These are phyloP conservation scores for Diaporthe ilicicola DNA, from an alignment of 2,329 filamentous ascomycete genomes.

Conservation along the genomic window DNA sequence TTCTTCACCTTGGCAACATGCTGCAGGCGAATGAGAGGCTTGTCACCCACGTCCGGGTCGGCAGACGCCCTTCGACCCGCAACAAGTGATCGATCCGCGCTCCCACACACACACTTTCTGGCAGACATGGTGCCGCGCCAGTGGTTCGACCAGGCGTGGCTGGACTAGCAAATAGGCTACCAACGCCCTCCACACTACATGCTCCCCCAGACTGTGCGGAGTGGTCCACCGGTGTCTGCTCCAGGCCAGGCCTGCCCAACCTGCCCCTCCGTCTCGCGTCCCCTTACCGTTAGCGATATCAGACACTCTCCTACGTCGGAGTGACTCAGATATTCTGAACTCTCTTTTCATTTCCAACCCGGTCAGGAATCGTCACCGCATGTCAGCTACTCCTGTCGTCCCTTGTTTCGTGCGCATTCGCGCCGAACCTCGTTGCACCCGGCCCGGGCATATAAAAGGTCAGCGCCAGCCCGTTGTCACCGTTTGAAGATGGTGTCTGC, in stretches of 20 bases:
- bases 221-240: neutral
- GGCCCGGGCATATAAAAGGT: neutral
- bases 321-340: constrained; percentile 30
- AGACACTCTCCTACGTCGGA: constrained; percentile 17
- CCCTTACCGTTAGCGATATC: constrained; percentile 24
- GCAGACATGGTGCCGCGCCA: constrained; percentile 12
- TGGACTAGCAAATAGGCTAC: constrained; percentile 18
- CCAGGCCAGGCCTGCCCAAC: constrained; percentile 11
- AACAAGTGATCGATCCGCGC: constrained; percentile 10
- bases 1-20: neutral
- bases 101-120: neutral
- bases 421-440: constrained; percentile 1
- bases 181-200: constrained; percentile 6
- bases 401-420: constrained; percentile 24
- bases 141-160: constrained; percentile 10
- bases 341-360: constrained; percentile 20
- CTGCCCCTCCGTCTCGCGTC: constrained; percentile 25
- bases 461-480: constrained; percentile 8
- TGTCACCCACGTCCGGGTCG: constrained; percentile 10
- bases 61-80: constrained; percentile 21
- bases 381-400: neutral
- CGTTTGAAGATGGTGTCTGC: constrained; percentile 8
- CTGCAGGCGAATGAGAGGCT: constrained; percentile 5
- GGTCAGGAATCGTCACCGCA: neutral
- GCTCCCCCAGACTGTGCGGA: constrained; percentile 18